Base-by-base conservation (phyloP, 2,329 filamentous ascomycete genomes). In the Arthrinium puccinioides region DNA sequence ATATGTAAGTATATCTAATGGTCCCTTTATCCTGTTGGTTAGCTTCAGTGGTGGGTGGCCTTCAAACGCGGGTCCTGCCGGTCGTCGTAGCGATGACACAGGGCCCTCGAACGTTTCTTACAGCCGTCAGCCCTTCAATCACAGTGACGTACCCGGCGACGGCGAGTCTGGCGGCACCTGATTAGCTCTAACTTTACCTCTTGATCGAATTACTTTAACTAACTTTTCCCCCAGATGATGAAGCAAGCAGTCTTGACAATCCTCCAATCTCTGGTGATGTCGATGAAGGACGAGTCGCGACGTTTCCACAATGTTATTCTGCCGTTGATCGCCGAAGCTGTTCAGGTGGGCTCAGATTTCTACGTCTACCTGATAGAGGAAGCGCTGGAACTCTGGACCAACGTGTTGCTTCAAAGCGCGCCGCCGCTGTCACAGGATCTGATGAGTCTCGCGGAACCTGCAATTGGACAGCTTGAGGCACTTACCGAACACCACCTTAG, bases 171-270 rank as follows among this genome's bases (percentile, higher is more conserved):
- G n/a, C n/a, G n/a, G n/a, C n/a, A n/a, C n/a, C n/a, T n/a, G n/a
- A n/a, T n/a, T n/a, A n/a, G n/a, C n/a, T n/a, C n/a, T n/a, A n/a
- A n/a, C n/a, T n/a, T n/a, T n/a, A n/a, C n/a, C n/a, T n/a, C n/a
- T n/a, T n/a, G n/a, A n/a, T n/a, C n/a, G n/a, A n/a, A n/a, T n/a
- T n/a, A n/a, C n/a, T n/a, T n/a, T n/a, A n/a, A n/a, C n/a, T n/a
- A n/a, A n/a, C n/a, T n/a, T n/a, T n/a, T n/a, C n/a, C n/a, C n/a
- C n/a, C n/a, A n/a, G 61, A 77, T 97, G 59, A 84, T 96, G 70
- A 97, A 97, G 60, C 89, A 96, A 61, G 81, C 87, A 2, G 88
- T 97, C 36, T 74, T 97, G 40, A 86, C 84, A 3, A 83, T 97
- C 26, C 78, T 97, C 36, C 74, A 86, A 2, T 82, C 87, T 3